Base-by-base conservation (phyloP, 108 stramenopile species). In the Epipyxis sp. region DNA sequence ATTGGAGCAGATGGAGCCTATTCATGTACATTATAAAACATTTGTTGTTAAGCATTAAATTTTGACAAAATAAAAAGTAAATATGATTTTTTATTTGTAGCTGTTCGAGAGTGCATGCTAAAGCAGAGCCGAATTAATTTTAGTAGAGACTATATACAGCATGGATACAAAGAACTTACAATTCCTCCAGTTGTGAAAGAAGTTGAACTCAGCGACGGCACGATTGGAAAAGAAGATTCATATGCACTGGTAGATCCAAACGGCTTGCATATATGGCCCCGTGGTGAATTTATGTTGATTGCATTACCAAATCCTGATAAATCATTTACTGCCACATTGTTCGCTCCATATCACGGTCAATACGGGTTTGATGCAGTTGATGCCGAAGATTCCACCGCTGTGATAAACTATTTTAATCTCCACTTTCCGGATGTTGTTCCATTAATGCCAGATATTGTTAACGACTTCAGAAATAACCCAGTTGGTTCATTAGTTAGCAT, bases 1-100 rank as follows among this genome's bases (percentile, higher is more conserved):
- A 42, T 92, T 20, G 91, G 87, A 30, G 89, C 89, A 10, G 91
- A 92, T 65, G 92, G 92, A 0, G 88, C 89, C 59, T 87, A 89
- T 61, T 88, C 87, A 76, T 67, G 82, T n/a, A n/a, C n/a, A n/a
- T n/a, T n/a, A n/a, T n/a, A n/a, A n/a, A n/a, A n/a, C n/a, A n/a
- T n/a, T n/a, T n/a, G n/a, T n/a, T n/a, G n/a, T n/a, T n/a, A n/a
- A n/a, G n/a, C n/a, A n/a, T n/a, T n/a, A n/a, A n/a, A n/a, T n/a
- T n/a, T n/a, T n/a, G n/a, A n/a, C n/a, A n/a, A n/a, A n/a, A n/a
- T n/a, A n/a, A n/a, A n/a, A n/a, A n/a, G n/a, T n/a, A n/a, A n/a
- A n/a, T n/a, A n/a, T n/a, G n/a, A n/a, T n/a, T n/a, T n/a, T n/a
- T n/a, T n/a, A n/a, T n/a, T n/a, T n/a, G n/a, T n/a, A n/a, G n/a